phyloP scores from a whole-genome alignment of 2,329 filamentous ascomycete genomes.

The Neonectria faginata region DNA sequence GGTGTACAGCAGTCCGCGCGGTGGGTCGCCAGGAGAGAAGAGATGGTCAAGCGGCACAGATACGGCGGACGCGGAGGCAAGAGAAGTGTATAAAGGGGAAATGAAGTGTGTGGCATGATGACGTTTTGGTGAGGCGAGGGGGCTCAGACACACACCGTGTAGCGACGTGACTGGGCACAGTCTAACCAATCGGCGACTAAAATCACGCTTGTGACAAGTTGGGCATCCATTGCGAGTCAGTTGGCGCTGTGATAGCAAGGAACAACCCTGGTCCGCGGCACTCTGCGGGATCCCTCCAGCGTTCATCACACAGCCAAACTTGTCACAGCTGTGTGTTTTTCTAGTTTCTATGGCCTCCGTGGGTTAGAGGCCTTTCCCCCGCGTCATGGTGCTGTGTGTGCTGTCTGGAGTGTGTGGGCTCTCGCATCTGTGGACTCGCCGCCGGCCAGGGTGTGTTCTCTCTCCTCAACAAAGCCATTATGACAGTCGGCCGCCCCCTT shows the following conservation, averaged over 20 bases:
- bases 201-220: constrained; percentile 9
- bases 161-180: background rate
- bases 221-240: background rate
- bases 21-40: background rate
- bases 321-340: constrained; percentile 20
- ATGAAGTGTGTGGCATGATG: background rate
- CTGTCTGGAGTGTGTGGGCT: constrained; percentile 5
- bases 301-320: constrained; percentile 3
- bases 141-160: background rate
- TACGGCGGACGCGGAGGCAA: background rate
- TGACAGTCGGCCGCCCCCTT: background rate
- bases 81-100: background rate
- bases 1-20: background rate
- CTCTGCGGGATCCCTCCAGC: background rate
- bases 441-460: background rate
- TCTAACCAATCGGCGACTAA: constrained; percentile 7
- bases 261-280: background rate
- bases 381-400: background rate
- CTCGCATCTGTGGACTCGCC: constrained; percentile 4
- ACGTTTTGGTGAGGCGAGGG: background rate
- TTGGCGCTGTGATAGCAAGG: background rate
- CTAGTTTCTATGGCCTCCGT: background rate
- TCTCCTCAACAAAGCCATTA: constrained; percentile 1
- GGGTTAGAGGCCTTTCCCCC: background rate
- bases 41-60: background rate